Percentiles rank a stretch among this genome's conserved stretches.
These are phyloP conservation scores for Fraxinus baroniana DNA, from an alignment of 305 asterid species.

Conservation along the genomic window DNA sequence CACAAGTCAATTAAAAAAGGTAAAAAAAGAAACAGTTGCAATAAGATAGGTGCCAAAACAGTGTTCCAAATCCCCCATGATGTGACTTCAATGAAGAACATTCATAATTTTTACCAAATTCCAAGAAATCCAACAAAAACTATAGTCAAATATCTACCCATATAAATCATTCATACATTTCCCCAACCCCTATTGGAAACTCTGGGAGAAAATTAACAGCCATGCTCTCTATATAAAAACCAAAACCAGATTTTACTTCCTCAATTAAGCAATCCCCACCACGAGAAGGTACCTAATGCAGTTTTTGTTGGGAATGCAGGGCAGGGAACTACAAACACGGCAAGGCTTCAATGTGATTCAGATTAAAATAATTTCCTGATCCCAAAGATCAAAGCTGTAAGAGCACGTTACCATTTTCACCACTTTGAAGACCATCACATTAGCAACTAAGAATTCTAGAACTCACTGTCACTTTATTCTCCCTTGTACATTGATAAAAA, in stretches of 20 bases:
- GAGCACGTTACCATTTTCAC: background rate
- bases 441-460: background rate
- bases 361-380: background rate
- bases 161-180: conserved; percentile 5
- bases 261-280: conserved; percentile 3
- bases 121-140: background rate
- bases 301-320: background rate
- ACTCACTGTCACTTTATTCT: background rate
- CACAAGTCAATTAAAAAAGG: background rate
- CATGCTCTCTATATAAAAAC: background rate
- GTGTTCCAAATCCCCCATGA: background rate
- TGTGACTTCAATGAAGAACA: conserved; percentile 9
- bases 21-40: background rate
- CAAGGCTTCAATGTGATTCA: background rate
- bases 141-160: conserved; percentile 6
- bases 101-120: conserved; percentile 11
- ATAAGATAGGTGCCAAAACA: conserved; percentile 10
- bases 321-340: background rate
- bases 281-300: conserved; percentile 3
- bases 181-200: background rate
- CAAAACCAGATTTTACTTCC: background rate
- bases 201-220: conserved; percentile 4
- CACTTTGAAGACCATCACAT: background rate
- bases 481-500: background rate
- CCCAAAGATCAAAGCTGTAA: background rate